Percentiles rank a stretch among this genome's conserved stretches.
phyloP scores from a whole-genome alignment of 345 rosid species.

The Rhodamnia rubescens region DNA sequence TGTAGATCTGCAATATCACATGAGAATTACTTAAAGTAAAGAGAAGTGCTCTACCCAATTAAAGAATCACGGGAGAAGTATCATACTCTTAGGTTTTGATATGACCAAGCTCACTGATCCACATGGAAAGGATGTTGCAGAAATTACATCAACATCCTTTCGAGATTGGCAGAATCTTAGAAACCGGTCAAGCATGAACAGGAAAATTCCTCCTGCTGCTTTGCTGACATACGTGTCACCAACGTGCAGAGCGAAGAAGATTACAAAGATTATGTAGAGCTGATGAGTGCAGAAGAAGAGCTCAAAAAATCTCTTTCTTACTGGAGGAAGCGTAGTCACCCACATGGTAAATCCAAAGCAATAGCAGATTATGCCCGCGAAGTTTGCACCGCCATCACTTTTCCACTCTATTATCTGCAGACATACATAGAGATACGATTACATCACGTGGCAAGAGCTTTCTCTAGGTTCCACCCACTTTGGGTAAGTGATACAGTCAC shows the following conservation, averaged over 20 bases:
- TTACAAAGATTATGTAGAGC: slow-evolving; percentile 29
- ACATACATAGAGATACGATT: not conserved
- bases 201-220: slow-evolving; percentile 23
- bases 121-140: slow-evolving; percentile 31
- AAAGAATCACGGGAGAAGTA: not conserved
- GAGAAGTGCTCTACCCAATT: not conserved
- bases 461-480: not conserved
- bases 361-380: slow-evolving; percentile 32
- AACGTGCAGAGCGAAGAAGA: slow-evolving; percentile 34
- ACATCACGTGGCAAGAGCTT: not conserved
- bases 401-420: slow-evolving; percentile 31
- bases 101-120: slow-evolving; percentile 28
- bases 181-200: slow-evolving; percentile 35
- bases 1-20: slow-evolving; percentile 15
- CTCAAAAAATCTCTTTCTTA: slow-evolving; percentile 30
- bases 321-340: slow-evolving; percentile 28
- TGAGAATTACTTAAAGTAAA: not conserved
- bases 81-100: slow-evolving; percentile 26
- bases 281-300: slow-evolving; percentile 44
- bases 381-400: slow-evolving; percentile 22
- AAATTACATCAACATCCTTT: slow-evolving; percentile 20
- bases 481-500: not conserved
- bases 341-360: slow-evolving; percentile 29
- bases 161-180: slow-evolving; percentile 39
- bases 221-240: slow-evolving; percentile 28